Evolutionary conservation across 2,329 filamentous ascomycete species (phyloP).

Genomic region (Mollisia scopiformis): DNA sequence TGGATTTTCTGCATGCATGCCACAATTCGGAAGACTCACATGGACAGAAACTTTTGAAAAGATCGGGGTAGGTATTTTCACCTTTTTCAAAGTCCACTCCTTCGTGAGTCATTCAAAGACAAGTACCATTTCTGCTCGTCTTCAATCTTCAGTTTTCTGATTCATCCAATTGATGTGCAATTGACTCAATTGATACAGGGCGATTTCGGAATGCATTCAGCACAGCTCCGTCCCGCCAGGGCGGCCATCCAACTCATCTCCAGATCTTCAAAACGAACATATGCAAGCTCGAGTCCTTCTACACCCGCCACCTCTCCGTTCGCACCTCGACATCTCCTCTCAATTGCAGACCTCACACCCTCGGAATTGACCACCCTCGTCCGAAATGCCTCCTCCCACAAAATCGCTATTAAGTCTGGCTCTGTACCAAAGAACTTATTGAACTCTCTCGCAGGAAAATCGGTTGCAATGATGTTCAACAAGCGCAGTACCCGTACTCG

Average conservation of each 20-base stretch:
- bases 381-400: slow-evolving; percentile 78
- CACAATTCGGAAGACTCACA: slow-evolving; percentile 10
- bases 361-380: slow-evolving; percentile 81
- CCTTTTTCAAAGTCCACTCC: background rate
- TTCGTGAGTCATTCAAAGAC: slow-evolving; percentile 3
- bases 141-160: background rate
- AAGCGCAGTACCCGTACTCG: slow-evolving; percentile 94
- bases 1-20: slow-evolving; percentile 2
- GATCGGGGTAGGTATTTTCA: slow-evolving; percentile 7
- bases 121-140: slow-evolving; percentile 4
- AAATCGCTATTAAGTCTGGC: slow-evolving; percentile 74
- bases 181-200: slow-evolving; percentile 17
- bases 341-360: slow-evolving; percentile 82
- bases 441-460: slow-evolving; percentile 70
- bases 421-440: slow-evolving; percentile 61
- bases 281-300: slow-evolving; percentile 19
- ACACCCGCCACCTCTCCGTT: slow-evolving; percentile 63
- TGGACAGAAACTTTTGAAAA: slow-evolving; percentile 5
- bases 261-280: slow-evolving; percentile 24
- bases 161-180: slow-evolving; percentile 17
- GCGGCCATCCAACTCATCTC: slow-evolving; percentile 28
- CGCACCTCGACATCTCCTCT: slow-evolving; percentile 70
- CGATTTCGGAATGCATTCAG: slow-evolving; percentile 17
- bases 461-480: slow-evolving; percentile 94
- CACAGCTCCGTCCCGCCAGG: slow-evolving; percentile 28